Base-by-base conservation (phyloP, 23 red algal genomes). In the Gracilaria gracilis region DNA sequence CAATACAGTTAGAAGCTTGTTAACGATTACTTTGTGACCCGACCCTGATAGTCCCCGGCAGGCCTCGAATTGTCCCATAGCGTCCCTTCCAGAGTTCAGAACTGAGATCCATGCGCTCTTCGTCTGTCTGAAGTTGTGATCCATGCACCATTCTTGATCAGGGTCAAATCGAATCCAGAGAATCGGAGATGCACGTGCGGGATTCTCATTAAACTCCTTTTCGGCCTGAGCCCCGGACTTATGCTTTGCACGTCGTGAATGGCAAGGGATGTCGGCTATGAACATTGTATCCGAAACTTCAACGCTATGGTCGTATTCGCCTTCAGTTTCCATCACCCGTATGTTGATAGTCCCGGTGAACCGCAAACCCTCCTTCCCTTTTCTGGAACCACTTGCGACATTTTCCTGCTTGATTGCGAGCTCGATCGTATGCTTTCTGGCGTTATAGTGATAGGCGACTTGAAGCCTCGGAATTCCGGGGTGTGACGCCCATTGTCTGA, bases 81-180 rank as follows among this genome's bases (percentile, higher is more conserved):
- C 87, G 53, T 98, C 96, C 50, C 96, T 81, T 77, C 91, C 93
- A n/a, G 81, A 84, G 33, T 85, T 77, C 25, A 98, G 77, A 36
- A 92, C 61, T 29, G 84, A 82, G 2, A 85, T 92, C 93, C 92
- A 98, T n/a, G 88, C 61, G 48, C 57, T 77, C 35, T 91, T 92
- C 15, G 71, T 78, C 61, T 95, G 96, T 51, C 75, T 90, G 42
- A 94, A 84, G 25, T 66, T 79, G 15, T 85, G 14, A 57, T 86
- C 93, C n/a, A 64, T 81, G 65, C 91, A 91, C 92, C 92, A 95
- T 64, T 98, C 96, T 16, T 77, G 59, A n/a, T 98, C 96, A 9
- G 96, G 96, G 46, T 98, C 96, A 54, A 98, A 64, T 48, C 96
- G 82, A 59, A 98, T 85, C 91, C 96, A 95, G 0, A 93, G 67